These are phyloP conservation scores for Xenoacremonium recifei DNA, from an alignment of 2,329 filamentous ascomycete genomes.

Conservation along the genomic window DNA sequence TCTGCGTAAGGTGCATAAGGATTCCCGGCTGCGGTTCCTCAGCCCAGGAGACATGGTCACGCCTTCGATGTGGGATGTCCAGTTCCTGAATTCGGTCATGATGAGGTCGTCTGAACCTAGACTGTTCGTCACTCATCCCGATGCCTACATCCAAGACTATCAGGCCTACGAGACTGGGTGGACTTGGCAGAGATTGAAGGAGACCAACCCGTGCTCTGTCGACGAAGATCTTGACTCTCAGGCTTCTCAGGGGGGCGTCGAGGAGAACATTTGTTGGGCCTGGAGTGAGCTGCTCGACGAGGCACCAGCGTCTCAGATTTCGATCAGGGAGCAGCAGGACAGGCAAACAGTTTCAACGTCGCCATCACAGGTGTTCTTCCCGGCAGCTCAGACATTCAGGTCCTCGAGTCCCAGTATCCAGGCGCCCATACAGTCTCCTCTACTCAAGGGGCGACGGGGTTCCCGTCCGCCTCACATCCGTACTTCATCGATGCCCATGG, in stretches of 20 bases:
- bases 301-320: slow-evolving; percentile 43
- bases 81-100: slow-evolving; percentile 69
- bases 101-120: slow-evolving; percentile 69
- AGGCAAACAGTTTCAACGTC: slow-evolving; percentile 38
- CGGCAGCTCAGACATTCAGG: slow-evolving; percentile 22
- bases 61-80: slow-evolving; percentile 67
- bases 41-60: slow-evolving; percentile 71
- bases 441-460: slow-evolving; percentile 36
- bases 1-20: slow-evolving; percentile 72
- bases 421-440: slow-evolving; percentile 40
- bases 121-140: slow-evolving; percentile 73
- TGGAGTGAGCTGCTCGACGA: slow-evolving; percentile 66
- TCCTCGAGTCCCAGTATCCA: slow-evolving; percentile 29
- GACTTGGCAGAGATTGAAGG: slow-evolving; percentile 69
- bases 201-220: slow-evolving; percentile 57
- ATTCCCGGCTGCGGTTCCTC: slow-evolving; percentile 69
- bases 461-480: slow-evolving; percentile 50
- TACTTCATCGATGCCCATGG: slow-evolving; percentile 51
- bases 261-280: slow-evolving; percentile 63
- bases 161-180: slow-evolving; percentile 55
- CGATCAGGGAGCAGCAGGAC: slow-evolving; percentile 41
- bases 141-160: slow-evolving; percentile 68
- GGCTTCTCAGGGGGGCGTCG: slow-evolving; percentile 59
- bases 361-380: slow-evolving; percentile 35
- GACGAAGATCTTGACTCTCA: slow-evolving; percentile 44